These are phyloP conservation scores for Truncatella angustata DNA, from an alignment of 2,329 filamentous ascomycete species.

Conservation along the genomic window DNA sequence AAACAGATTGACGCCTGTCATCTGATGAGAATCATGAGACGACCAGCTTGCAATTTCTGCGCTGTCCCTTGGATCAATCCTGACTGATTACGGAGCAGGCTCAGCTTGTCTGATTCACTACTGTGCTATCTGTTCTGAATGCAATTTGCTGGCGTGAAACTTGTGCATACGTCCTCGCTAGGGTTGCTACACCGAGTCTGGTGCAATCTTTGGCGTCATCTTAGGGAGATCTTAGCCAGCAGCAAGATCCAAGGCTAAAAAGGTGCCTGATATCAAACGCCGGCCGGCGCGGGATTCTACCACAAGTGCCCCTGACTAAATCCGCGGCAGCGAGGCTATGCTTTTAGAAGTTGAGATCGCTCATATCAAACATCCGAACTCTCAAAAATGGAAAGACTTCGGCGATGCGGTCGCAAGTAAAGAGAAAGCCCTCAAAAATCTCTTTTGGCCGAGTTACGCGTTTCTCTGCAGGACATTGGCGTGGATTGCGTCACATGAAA, in stretches of 20 bases:
- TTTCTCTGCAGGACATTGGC: neutral
- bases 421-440: neutral
- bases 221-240: neutral
- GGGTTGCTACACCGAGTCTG: neutral
- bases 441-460: neutral
- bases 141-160: constrained; percentile 5
- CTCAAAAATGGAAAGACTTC: neutral
- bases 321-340: neutral
- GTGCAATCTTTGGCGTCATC: neutral
- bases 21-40: neutral
- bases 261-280: neutral
- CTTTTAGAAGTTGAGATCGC: neutral
- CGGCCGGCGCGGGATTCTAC: neutral
- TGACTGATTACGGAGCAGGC: too few species aligned
- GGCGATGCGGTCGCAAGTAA: neutral
- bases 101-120: too few species aligned
- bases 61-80: too few species aligned
- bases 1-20: neutral
- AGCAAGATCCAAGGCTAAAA: neutral
- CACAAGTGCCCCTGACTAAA: constrained; percentile 5
- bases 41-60: too few species aligned
- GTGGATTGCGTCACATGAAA: neutral
- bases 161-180: neutral
- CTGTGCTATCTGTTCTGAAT: too few species aligned
- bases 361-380: constrained; percentile 6